Conservation (phyloP, 108 stramenopile genomes). For the Nannochloropsis salina region DNA sequence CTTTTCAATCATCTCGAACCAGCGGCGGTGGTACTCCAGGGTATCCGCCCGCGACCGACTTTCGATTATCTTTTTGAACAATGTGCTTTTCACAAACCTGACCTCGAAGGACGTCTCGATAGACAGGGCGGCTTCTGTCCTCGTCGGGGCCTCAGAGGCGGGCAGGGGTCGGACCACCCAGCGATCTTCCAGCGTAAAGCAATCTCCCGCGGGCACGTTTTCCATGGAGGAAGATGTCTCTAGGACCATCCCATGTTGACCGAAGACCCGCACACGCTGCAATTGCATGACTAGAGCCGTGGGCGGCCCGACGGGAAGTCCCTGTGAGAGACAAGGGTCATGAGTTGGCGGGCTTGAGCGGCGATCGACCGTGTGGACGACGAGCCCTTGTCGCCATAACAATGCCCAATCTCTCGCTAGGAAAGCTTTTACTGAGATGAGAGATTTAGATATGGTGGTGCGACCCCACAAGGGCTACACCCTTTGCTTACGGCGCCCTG, state of each 20-base stretch:
- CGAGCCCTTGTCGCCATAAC: too few relatives aligned
- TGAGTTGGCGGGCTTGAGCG: not conserved
- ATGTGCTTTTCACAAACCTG: slow-evolving; percentile 51
- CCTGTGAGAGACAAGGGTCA: not conserved
- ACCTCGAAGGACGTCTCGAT: slow-evolving; percentile 31
- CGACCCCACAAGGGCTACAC: too few relatives aligned
- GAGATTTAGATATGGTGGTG: too few relatives aligned
- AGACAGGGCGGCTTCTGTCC: not conserved
- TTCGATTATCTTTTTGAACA: slow-evolving; percentile 38
- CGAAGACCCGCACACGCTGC: slow-evolving; percentile 32
- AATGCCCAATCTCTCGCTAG: too few relatives aligned
- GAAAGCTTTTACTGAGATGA: too few relatives aligned
- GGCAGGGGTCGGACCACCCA: slow-evolving; percentile 34
- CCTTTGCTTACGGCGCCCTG: too few relatives aligned
- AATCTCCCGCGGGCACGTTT: slow-evolving; percentile 52
- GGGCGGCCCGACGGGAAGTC: not conserved
- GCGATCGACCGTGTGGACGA: too few relatives aligned
- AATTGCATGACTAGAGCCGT: slow-evolving; percentile 8
- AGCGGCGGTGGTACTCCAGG: not conserved
- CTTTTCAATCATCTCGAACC: slow-evolving; percentile 22
- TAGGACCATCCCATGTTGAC: slow-evolving; percentile 45
- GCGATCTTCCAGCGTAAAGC: slow-evolving; percentile 53
- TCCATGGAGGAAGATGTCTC: slow-evolving; percentile 53
- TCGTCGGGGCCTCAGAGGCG: not conserved
- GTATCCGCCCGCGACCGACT: not conserved